phyloP scores from a whole-genome alignment of 257 asterid genomes.

The Lycium barbarum region DNA sequence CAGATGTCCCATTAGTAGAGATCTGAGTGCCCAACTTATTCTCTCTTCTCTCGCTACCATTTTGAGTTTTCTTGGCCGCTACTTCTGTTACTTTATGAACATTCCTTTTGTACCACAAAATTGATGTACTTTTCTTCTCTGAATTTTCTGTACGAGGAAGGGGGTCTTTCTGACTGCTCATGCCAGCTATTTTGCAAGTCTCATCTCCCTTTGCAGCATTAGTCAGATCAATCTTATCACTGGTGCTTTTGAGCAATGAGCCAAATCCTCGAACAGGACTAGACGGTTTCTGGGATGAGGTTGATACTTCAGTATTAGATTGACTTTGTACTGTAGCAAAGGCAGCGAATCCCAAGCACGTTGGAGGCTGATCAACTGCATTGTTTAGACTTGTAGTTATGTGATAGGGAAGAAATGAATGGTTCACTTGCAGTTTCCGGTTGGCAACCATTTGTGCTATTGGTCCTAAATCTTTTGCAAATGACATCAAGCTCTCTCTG shows the following conservation, averaged over 20 bases:
- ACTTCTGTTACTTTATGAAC: constrained; percentile 10
- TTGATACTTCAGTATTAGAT: constrained; percentile 30
- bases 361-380: constrained; percentile 15
- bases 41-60: constrained; percentile 7
- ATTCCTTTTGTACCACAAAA: constrained; percentile 29
- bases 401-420: constrained; percentile 22
- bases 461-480: constrained; percentile 70
- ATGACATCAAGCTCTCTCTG: constrained; percentile 65
- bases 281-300: neutral
- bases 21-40: constrained; percentile 9
- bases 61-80: constrained; percentile 24
- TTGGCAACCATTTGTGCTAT: constrained; percentile 65
- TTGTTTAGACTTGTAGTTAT: neutral
- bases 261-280: constrained; percentile 28
- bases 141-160: constrained; percentile 30
- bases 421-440: constrained; percentile 48
- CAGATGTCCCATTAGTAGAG: neutral
- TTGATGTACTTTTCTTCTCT: neutral
- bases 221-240: constrained; percentile 35
- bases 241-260: constrained; percentile 34
- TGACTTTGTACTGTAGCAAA: constrained; percentile 33
- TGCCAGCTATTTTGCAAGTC: constrained; percentile 3
- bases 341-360: constrained; percentile 31
- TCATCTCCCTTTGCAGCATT: constrained; percentile 35
- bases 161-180: constrained; percentile 2